Base-by-base conservation (phyloP, 202 grass and related monocot genomes). In the Dendrocalamus latiflorus region DNA sequence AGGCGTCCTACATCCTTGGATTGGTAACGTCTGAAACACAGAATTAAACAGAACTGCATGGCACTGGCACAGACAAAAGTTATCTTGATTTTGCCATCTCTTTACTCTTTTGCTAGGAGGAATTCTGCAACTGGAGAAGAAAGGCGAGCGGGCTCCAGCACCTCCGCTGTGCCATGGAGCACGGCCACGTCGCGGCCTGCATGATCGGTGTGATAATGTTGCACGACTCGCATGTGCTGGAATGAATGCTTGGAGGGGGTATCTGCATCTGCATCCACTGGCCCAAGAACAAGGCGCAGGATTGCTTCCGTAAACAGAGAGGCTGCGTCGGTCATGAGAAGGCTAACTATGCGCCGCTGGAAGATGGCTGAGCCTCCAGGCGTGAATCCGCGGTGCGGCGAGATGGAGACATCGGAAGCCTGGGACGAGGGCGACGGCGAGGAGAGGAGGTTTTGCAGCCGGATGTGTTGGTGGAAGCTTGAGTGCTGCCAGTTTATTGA, bases 111-210 rank as follows among this genome's bases (percentile, higher is more conserved):
- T 78, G 24, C 5, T 26, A 90, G 84, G 79, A 90, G 61, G 25
- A 81, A 42, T 53, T 91, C 48, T 91, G 68, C 60, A 82, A 85
- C 59, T 36, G 44, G 20, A 82, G 71, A 21, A 81, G 77, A 34
- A 85, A 73, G 12, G 62, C 24, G 3, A 77, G 6, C 1, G 85
- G 77, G 45, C 65, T 91, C 47, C 34, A 5, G 41, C 72, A 73
- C 49, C 89, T n/a, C n/a, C n/a, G n/a, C n/a, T n/a, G n/a, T 88
- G 85, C 89, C 65, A 85, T 81, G 81, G 81, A 63, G 28, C 81
- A 72, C 33, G 81, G 89, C 45, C 81, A 91, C 0, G 65, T 28
- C 0, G 76, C 70, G 1, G 82, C 72, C 17, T 88, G 85, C 76
- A 73, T 74, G 11, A 9, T 85, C 30, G 57, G 81, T 16, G 82